Evolutionary conservation across 805 yeast genomes (phyloP), one percentile per base, ranked within the genome.

Genomic region (Starmera quercuum): DNA sequence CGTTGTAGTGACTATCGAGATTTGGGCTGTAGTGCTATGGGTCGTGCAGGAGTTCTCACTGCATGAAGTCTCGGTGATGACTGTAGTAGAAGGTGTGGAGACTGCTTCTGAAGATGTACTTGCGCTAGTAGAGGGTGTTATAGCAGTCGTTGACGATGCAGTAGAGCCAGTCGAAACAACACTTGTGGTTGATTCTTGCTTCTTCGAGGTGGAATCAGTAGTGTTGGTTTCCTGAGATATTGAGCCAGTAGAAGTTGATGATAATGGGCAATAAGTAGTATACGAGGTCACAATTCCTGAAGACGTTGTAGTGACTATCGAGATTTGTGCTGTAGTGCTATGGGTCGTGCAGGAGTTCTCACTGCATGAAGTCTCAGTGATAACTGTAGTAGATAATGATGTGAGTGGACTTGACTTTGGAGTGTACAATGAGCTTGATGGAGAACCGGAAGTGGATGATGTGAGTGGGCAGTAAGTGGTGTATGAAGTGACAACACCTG

Each of bases 221-320:
- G 25, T 23, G 17, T 24, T 27, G 13, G 34, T 24, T 5, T 5
- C 26, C 12, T 6, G 6, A 23, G 7, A 6, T 23, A 4, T 14
- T n/a, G 14, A 3, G 5, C 10, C 13, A 4, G 12, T 14, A 26
- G 23, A 17, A 17, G 28, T 17, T 6, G 20, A 7, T 23, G 50
- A 39, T 16, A 49, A 36, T 30, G 66, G 66, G 40, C 64, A 59
- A 54, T 56, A 59, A 10, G 66, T 59, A 16, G 64, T 58, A 53
- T 56, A 66, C 16, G 50, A 47, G 12, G 65, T 66, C 29, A 29
- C 53, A 3, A 40, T 37, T 10, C 64, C 56, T 23, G 34, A 36
- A 13, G 34, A 33, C 5, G 63, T 54, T 27, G 51, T 50, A 26
- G 63, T 59, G 28, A 61, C 56, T 36, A 56, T 51, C 13, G 60